phyloP scores from a whole-genome alignment of 306 rosid genomes.

The Inga laurina region DNA sequence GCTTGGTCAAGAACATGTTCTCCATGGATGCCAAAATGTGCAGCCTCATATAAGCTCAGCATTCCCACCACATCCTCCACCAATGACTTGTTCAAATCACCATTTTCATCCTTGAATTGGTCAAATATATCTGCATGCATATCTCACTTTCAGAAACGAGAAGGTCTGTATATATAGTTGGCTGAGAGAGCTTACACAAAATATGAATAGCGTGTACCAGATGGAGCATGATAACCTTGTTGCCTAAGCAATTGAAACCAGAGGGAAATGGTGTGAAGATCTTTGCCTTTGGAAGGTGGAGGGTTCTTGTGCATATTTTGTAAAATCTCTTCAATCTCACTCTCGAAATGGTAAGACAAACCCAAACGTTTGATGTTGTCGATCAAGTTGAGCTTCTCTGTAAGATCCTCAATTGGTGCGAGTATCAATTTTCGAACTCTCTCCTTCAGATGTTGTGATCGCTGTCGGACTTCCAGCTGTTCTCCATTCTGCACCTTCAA shows the following conservation, averaged over 20 bases:
- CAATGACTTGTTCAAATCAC: constrained; percentile 3
- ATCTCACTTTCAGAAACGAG: neutral
- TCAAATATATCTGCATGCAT: neutral
- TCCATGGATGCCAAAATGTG: constrained; percentile 10
- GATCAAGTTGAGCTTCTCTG: constrained; percentile 27
- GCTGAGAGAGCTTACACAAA: neutral
- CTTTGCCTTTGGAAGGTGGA: neutral
- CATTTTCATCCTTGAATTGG: constrained; percentile 20
- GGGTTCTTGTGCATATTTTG: neutral
- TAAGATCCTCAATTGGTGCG: neutral
- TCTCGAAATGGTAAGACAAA: constrained; percentile 39
- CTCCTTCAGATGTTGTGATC: too few relatives aligned
- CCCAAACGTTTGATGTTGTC: constrained; percentile 48
- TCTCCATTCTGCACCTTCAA: too few relatives aligned
- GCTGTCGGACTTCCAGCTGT: too few relatives aligned
- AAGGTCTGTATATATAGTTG: too few relatives aligned
- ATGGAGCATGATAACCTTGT: constrained; percentile 22
- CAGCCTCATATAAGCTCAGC: constrained; percentile 35
- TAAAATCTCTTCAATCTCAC: constrained; percentile 24
- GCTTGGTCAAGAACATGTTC: constrained; percentile 30
- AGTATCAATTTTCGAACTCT: neutral
- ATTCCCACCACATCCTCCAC: constrained; percentile 10
- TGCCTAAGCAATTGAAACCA: constrained; percentile 50
- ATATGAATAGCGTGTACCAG: neutral
- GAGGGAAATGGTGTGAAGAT: constrained; percentile 36